Percentiles rank a stretch among this genome's conserved stretches.
Evolutionary conservation across 208 protist species (phyloP).

Genomic region (Wallacemonas rigidus): DNA sequence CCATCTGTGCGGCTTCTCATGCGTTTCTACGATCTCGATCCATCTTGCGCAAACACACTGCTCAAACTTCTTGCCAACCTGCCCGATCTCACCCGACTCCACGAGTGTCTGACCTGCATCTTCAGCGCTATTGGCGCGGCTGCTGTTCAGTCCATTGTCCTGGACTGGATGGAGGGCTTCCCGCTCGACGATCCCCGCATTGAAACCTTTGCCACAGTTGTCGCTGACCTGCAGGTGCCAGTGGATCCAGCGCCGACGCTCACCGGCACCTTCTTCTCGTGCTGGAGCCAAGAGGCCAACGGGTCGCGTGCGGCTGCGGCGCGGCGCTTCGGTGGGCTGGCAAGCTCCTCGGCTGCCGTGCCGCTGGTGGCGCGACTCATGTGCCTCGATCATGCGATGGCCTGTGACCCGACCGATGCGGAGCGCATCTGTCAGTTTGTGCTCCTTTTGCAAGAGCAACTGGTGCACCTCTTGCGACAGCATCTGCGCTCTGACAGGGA

Average conservation of each 20-base stretch:
- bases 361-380: constrained; percentile 50
- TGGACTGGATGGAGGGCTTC: constrained; percentile 75
- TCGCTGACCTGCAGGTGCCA: constrained; percentile 43
- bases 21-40: constrained; percentile 45
- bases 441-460: constrained; percentile 73
- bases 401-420: constrained; percentile 29
- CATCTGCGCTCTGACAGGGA: constrained; percentile 31
- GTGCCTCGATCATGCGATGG: constrained; percentile 50
- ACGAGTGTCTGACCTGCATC: constrained; percentile 17
- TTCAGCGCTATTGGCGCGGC: constrained; percentile 27
- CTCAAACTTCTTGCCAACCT: constrained; percentile 33
- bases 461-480: constrained; percentile 47
- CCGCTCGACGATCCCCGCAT: constrained; percentile 61
- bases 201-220: constrained; percentile 54
- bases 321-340: constrained; percentile 62
- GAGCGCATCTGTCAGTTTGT: constrained; percentile 61
- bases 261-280: constrained; percentile 64
- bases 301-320: constrained; percentile 41
- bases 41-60: constrained; percentile 26
- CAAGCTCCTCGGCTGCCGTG: constrained; percentile 37
- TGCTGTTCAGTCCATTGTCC: constrained; percentile 37
- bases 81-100: constrained; percentile 1
- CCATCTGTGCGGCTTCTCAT: constrained; percentile 47
- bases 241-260: constrained; percentile 50
- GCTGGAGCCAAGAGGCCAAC: constrained; percentile 36